Base-by-base conservation (phyloP, 176 grass and related monocot genomes). In the Rhynchospora pubera region DNA sequence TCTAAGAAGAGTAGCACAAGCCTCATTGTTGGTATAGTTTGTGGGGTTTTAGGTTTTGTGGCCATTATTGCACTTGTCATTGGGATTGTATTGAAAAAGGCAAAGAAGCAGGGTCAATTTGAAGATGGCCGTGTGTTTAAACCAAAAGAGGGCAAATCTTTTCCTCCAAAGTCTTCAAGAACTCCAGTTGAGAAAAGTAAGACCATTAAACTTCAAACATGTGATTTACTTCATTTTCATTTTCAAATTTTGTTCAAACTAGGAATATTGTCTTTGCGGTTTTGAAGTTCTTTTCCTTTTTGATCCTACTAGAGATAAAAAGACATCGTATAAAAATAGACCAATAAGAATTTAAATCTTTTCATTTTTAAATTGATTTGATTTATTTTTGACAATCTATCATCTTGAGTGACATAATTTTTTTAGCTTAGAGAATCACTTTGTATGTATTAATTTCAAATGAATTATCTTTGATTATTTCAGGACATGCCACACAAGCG, bases 151-250 rank as follows among this genome's bases (percentile, higher is more conserved):
- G 28, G 47, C 10, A 92, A 88, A 67, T 45, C 62, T 78, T 80
- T 28, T 13, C 34, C 83, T 57, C 65, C 85, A 48, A 42, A 46
- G 22, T 13, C 79, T 50, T 56, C 89, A 21, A 91, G 83, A 89
- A 84, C 85, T 32, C 84, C 91, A 80, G 84, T 79, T n/a, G 92
- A 93, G 52, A 91, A 87, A 85, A 94, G 95, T 97, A 91, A 95
- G 86, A 62, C 0, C 58, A 77, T 0, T 70, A 64, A 82, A 80
- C 19, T 42, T 55, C 57, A 61, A 66, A 57, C 83, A 44, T 43
- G 79, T 85, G 11, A 77, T 75, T 64, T 55, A 16, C 9, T 79
- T 34, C 59, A 39, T 47, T 5, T 80, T 43, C 24, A 39, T 19
- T 34, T 52, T 52, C 28, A 9, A 47, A 22, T 9, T 53, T 62